A percentile compares a stretch with the other conserved stretches of the same genome.
Evolutionary conservation across 352 stramenopile species (phyloP).

Genomic region (Phytopythium aichiense): DNA sequence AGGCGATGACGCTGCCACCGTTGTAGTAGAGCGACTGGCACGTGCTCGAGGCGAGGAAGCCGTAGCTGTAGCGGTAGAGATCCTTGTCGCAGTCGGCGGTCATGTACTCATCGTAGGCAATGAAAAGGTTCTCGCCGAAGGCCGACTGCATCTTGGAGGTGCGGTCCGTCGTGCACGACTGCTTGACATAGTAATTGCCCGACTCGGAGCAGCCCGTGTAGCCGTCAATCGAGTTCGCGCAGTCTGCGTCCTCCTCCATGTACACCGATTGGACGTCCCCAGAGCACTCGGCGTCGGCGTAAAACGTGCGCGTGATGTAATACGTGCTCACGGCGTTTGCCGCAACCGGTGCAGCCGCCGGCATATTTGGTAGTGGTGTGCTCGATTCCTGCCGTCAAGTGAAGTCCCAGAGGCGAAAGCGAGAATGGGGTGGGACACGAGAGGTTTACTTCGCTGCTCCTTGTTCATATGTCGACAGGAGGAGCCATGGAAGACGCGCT

Average conservation of each 20-base stretch:
- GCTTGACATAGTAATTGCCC: not conserved
- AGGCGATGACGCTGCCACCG: not conserved
- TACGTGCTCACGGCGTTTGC: too few species aligned
- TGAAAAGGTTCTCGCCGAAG: not conserved
- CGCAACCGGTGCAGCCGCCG: too few species aligned
- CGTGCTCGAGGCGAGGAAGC: not conserved
- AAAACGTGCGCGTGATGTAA: not conserved
- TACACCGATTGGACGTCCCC: not conserved
- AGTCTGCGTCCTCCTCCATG: not conserved
- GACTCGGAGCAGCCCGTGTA: constrained; percentile 1
- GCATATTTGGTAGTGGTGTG: too few species aligned
- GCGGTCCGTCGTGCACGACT: not conserved
- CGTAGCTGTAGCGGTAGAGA: not conserved
- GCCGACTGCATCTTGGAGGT: not conserved
- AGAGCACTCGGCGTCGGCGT: not conserved
- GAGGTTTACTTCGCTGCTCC: too few species aligned
- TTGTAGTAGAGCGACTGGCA: not conserved
- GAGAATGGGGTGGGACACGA: too few species aligned
- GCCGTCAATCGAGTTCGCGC: not conserved
- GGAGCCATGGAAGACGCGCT: not conserved
- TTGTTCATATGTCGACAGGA: too few species aligned
- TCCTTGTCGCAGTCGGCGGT: not conserved
- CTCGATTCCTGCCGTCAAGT: too few species aligned
- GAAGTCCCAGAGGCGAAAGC: too few species aligned
- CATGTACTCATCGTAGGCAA: not conserved